A percentile compares a stretch with the other conserved stretches of the same genome.
phyloP scores from a whole-genome alignment of 1,284 basidiomycete genomes.

The Pseudozyma hubeiensis region DNA sequence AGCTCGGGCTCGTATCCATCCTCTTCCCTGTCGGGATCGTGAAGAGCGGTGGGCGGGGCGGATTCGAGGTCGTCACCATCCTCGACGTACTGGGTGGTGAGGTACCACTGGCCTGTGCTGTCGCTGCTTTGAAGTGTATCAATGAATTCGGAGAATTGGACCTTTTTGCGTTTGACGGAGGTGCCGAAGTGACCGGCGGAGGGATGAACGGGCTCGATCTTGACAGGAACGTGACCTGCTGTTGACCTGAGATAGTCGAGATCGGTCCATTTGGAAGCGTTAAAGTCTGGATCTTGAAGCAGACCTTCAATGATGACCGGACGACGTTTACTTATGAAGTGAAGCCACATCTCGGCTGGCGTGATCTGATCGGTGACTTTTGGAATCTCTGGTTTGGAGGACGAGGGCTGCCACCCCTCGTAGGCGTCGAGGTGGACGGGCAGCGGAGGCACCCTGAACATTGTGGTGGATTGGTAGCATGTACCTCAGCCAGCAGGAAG shows the following conservation, averaged over 20 bases:
- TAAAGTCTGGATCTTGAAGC: slow-evolving; percentile 52
- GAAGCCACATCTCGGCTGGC: slow-evolving; percentile 55
- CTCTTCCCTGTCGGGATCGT: slow-evolving; percentile 41
- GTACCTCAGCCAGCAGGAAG: not conserved
- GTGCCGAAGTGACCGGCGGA: slow-evolving; percentile 61
- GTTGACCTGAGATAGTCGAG: slow-evolving; percentile 45
- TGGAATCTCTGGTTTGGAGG: slow-evolving; percentile 19
- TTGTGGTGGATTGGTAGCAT: not conserved
- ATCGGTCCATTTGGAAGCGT: slow-evolving; percentile 58
- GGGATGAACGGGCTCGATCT: slow-evolving; percentile 65
- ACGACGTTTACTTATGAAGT: slow-evolving; percentile 54
- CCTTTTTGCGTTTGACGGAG: slow-evolving; percentile 42
- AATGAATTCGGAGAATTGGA: slow-evolving; percentile 53
- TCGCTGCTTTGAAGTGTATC: slow-evolving; percentile 50
- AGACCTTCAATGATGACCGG: slow-evolving; percentile 62
- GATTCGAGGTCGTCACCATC: slow-evolving; percentile 36
- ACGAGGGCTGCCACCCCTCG: slow-evolving; percentile 27
- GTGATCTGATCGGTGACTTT: slow-evolving; percentile 33
- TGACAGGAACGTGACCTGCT: slow-evolving; percentile 59
- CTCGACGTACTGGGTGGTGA: slow-evolving; percentile 66
- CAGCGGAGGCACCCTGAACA: slow-evolving; percentile 37
- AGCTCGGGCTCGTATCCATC: slow-evolving; percentile 45
- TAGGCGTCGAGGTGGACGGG: slow-evolving; percentile 36
- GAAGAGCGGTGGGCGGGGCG: slow-evolving; percentile 32
- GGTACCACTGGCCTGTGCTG: slow-evolving; percentile 57